Evolutionary conservation across 2,329 filamentous ascomycete species (phyloP).

Genomic region (Falciphora oryzae): DNA sequence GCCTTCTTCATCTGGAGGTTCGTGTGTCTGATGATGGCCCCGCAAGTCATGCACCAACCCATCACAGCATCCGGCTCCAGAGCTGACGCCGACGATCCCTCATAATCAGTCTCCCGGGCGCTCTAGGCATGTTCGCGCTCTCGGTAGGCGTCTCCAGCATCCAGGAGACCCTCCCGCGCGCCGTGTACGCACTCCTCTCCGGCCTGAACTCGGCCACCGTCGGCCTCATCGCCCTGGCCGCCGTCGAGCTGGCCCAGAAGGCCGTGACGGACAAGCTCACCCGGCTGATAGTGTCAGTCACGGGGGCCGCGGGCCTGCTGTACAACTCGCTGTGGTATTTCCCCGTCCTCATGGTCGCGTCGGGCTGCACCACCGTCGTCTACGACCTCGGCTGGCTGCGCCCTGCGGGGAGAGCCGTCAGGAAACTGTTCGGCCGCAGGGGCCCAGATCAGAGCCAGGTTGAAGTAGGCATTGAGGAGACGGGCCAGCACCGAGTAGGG

Average conservation of each 20-base stretch:
- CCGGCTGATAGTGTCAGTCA: slow-evolving; percentile 56
- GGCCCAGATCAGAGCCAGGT: too few species aligned
- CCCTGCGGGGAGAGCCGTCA: slow-evolving; percentile 21
- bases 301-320: slow-evolving; percentile 58
- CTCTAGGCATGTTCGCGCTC: slow-evolving; percentile 63
- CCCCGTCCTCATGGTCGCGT: slow-evolving; percentile 53
- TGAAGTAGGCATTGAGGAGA: background rate
- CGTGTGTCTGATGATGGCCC: slow-evolving; percentile 6
- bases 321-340: slow-evolving; percentile 75
- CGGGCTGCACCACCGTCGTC: slow-evolving; percentile 45
- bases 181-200: slow-evolving; percentile 63
- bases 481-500: background rate
- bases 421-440: too few species aligned
- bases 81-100: background rate
- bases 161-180: slow-evolving; percentile 48
- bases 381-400: slow-evolving; percentile 52
- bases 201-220: slow-evolving; percentile 69
- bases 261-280: slow-evolving; percentile 61
- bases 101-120: slow-evolving; percentile 54
- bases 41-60: background rate
- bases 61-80: too few species aligned
- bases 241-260: slow-evolving; percentile 61
- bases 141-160: slow-evolving; percentile 60
- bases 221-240: slow-evolving; percentile 65
- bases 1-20: slow-evolving; percentile 61